phyloP scores from a whole-genome alignment of 2,329 filamentous ascomycete genomes.

The Elsinoe batatas region DNA sequence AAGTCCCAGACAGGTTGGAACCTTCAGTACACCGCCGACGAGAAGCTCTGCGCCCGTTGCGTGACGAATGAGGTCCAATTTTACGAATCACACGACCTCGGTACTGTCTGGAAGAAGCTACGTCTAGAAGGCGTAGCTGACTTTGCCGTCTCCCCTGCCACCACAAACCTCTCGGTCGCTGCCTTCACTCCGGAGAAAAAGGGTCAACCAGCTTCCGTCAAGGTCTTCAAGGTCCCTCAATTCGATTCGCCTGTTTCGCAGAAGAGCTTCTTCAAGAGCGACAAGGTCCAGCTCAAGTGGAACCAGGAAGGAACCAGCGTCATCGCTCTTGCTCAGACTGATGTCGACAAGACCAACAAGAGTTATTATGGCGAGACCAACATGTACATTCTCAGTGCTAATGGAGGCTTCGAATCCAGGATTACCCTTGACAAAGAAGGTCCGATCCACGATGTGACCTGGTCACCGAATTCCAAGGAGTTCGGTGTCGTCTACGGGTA shows the following conservation, averaged over 20 bases:
- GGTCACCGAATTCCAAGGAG: slow-evolving; percentile 95
- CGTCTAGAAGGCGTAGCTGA: slow-evolving; percentile 81
- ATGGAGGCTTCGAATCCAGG: slow-evolving; percentile 83
- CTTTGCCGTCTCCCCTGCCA: slow-evolving; percentile 78
- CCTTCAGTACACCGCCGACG: slow-evolving; percentile 89
- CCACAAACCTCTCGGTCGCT: slow-evolving; percentile 77
- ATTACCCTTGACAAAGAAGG: slow-evolving; percentile 93
- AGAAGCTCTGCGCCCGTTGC: slow-evolving; percentile 81
- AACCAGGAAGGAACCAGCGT: slow-evolving; percentile 83
- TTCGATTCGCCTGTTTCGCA: slow-evolving; percentile 78
- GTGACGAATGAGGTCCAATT: slow-evolving; percentile 98
- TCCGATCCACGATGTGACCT: slow-evolving; percentile 95
- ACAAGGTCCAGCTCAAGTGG: slow-evolving; percentile 99
- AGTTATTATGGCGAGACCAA: slow-evolving; percentile 99
- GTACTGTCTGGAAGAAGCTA: slow-evolving; percentile 89
- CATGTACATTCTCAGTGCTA: slow-evolving; percentile 86
- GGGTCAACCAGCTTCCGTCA: slow-evolving; percentile 88
- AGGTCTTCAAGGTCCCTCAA: slow-evolving; percentile 85
- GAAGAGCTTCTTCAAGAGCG: slow-evolving; percentile 98
- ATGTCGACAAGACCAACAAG: slow-evolving; percentile 97
- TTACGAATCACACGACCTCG: slow-evolving; percentile 77
- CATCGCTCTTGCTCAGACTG: slow-evolving; percentile 91
- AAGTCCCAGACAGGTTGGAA: slow-evolving; percentile 96
- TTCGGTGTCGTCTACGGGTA: slow-evolving; percentile 97
- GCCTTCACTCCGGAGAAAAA: slow-evolving; percentile 89